These are phyloP conservation scores for Microstroma glucosiphilum DNA, from an alignment of 1,284 basidiomycete genomes.

Conservation along the genomic window DNA sequence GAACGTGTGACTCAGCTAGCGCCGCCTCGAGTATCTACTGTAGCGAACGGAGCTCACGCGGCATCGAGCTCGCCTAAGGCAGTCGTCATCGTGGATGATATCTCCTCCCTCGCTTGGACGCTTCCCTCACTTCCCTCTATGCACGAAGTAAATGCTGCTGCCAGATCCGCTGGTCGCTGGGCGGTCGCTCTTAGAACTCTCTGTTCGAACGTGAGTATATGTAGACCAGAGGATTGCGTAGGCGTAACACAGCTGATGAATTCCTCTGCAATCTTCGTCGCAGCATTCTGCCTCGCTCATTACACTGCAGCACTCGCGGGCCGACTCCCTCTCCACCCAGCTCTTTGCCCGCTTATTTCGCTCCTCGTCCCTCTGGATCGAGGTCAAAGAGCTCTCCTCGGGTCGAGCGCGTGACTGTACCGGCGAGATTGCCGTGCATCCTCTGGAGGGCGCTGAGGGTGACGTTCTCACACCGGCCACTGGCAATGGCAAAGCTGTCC, in stretches of 20 bases:
- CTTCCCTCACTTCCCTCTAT: background rate
- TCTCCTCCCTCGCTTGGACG: constrained; percentile 24
- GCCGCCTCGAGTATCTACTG: no score
- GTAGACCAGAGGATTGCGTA: no score
- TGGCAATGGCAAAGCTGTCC: background rate
- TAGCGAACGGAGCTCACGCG: no score
- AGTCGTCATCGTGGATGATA: constrained; percentile 25
- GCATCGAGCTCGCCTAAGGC: background rate
- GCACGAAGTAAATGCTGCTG: background rate
- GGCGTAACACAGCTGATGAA: background rate
- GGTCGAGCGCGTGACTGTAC: constrained; percentile 33
- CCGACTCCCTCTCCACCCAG: constrained; percentile 9
- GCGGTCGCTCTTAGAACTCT: constrained; percentile 17
- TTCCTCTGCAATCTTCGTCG: background rate
- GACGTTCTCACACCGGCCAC: background rate
- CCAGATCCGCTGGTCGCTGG: constrained; percentile 18
- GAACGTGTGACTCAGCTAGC: background rate
- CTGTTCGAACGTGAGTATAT: constrained; percentile 16
- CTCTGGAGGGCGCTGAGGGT: constrained; percentile 18
- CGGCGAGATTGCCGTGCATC: constrained; percentile 32
- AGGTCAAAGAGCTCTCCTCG: constrained; percentile 30
- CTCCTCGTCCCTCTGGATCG: constrained; percentile 28
- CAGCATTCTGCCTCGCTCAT: constrained; percentile 13
- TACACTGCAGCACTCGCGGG: constrained; percentile 27
- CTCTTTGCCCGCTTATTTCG: constrained; percentile 17